A percentile compares a stretch with the other conserved stretches of the same genome.
These are phyloP conservation scores for Fusarium austroafricanum DNA, from an alignment of 2,329 filamentous ascomycete genomes.

Conservation along the genomic window DNA sequence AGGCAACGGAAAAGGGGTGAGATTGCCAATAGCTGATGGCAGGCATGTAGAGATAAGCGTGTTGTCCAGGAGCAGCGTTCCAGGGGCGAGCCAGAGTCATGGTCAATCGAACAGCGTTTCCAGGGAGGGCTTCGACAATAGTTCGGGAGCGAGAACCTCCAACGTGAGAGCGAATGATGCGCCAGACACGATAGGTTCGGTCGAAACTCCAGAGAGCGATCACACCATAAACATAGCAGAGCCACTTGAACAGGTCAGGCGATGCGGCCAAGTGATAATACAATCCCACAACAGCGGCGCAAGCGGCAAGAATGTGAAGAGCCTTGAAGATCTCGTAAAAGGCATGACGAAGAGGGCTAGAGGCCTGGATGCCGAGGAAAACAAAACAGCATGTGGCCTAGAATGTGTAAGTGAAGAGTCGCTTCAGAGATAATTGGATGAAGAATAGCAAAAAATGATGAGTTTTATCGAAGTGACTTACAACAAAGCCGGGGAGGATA, in stretches of 20 bases:
- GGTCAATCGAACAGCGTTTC: constrained; percentile 79
- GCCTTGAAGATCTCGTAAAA: constrained; percentile 84
- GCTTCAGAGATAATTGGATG: background rate
- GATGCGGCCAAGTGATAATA: constrained; percentile 72
- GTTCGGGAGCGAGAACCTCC: constrained; percentile 75
- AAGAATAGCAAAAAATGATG: background rate
- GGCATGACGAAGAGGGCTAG: constrained; percentile 77
- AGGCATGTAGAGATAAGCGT: constrained; percentile 84
- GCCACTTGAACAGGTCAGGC: constrained; percentile 58
- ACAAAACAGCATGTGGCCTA: constrained; percentile 70
- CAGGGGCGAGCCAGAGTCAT: constrained; percentile 81
- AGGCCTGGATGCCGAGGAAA: constrained; percentile 74
- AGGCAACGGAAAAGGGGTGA: constrained; percentile 83
- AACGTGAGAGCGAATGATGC: constrained; percentile 73
- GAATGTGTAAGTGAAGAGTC: constrained; percentile 6
- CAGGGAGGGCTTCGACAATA: constrained; percentile 79
- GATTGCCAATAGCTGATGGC: constrained; percentile 77
- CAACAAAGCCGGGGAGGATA: constrained; percentile 72
- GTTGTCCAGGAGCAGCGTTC: constrained; percentile 79
- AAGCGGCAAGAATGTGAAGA: constrained; percentile 74
- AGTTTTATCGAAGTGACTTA: constrained; percentile 52
- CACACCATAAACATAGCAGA: constrained; percentile 69
- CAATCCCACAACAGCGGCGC: constrained; percentile 69
- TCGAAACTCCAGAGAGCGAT: constrained; percentile 77
- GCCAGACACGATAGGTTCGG: constrained; percentile 68